phyloP scores from a whole-genome alignment of 148 eudicot species.

The Nepenthes mirabilis region DNA sequence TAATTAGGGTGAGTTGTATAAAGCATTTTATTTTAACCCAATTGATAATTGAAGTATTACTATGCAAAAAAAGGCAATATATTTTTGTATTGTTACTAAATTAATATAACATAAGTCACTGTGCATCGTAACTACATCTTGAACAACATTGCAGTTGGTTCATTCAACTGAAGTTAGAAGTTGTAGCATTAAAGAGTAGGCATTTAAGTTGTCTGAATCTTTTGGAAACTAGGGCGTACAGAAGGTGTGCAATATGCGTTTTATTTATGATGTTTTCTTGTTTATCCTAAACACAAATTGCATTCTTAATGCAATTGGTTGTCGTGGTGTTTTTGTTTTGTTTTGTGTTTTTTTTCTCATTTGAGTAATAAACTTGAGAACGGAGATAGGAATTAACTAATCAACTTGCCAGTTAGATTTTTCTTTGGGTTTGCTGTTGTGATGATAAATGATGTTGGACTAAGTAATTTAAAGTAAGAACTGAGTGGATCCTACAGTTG shows the following conservation, averaged over 20 bases:
- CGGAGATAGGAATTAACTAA: constrained; percentile 76
- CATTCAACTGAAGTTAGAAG: constrained; percentile 87
- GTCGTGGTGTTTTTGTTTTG: constrained; percentile 45
- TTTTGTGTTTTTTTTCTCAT: too few relatives aligned
- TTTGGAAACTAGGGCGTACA: constrained; percentile 98
- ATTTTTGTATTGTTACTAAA: background rate
- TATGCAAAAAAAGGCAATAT: too few relatives aligned
- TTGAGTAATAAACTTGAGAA: constrained; percentile 65
- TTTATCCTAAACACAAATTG: too few relatives aligned
- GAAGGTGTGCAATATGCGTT: constrained; percentile 38
- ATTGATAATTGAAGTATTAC: too few relatives aligned
- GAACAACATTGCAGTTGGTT: constrained; percentile 98
- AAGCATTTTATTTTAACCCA: background rate
- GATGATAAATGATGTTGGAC: too few relatives aligned
- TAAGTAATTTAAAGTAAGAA: too few relatives aligned
- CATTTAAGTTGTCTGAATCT: constrained; percentile 72
- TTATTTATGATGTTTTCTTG: background rate
- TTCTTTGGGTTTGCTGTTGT: constrained; percentile 58
- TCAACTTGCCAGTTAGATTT: constrained; percentile 59
- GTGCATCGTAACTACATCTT: constrained; percentile 29
- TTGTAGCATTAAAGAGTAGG: constrained; percentile 63
- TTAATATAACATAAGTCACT: background rate
- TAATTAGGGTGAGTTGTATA: constrained; percentile 55
- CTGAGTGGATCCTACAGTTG: too few relatives aligned
- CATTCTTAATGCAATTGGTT: too few relatives aligned